These are phyloP conservation scores for Funneliformis geosporum DNA, from an alignment of 192 early-diverging fungal species.

Conservation along the genomic window DNA sequence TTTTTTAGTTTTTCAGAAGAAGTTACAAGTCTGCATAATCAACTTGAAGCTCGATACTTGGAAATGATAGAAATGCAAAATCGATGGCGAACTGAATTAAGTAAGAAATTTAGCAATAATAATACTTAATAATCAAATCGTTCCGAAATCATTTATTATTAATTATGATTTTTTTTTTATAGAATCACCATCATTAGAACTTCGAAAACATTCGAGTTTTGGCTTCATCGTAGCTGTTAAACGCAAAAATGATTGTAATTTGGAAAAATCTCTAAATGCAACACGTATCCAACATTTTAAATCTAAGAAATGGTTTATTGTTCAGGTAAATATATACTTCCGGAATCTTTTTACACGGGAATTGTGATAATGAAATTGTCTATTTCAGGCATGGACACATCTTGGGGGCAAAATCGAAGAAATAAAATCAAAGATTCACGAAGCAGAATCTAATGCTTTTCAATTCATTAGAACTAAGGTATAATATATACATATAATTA, in stretches of 20 bases:
- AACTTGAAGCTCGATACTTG: slow-evolving; percentile 45
- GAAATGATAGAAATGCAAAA: slow-evolving; percentile 46
- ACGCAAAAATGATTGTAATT: background rate
- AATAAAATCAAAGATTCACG: slow-evolving; percentile 45
- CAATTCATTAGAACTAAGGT: slow-evolving; percentile 49
- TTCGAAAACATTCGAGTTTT: slow-evolving; percentile 17
- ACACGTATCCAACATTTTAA: background rate
- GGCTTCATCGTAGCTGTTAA: slow-evolving; percentile 18
- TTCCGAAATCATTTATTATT: background rate
- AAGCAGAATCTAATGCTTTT: slow-evolving; percentile 57
- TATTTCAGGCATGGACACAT: slow-evolving; percentile 53
- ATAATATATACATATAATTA: background rate
- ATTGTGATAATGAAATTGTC: background rate
- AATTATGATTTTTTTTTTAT: background rate
- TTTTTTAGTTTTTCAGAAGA: slow-evolving; percentile 39
- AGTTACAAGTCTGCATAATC: slow-evolving; percentile 43
- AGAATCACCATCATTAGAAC: slow-evolving; percentile 22
- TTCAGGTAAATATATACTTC: slow-evolving; percentile 1
- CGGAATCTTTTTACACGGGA: background rate
- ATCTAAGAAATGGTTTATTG: slow-evolving; percentile 12
- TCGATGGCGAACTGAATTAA: slow-evolving; percentile 41
- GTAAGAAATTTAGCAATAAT: slow-evolving; percentile 21
- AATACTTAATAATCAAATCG: background rate
- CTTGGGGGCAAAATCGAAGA: slow-evolving; percentile 56
- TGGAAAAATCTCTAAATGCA: background rate